Percentiles rank a stretch among this genome's conserved stretches.
These are phyloP conservation scores for Phytopythium vexans DNA, from an alignment of 352 stramenopile genomes.

Conservation along the genomic window DNA sequence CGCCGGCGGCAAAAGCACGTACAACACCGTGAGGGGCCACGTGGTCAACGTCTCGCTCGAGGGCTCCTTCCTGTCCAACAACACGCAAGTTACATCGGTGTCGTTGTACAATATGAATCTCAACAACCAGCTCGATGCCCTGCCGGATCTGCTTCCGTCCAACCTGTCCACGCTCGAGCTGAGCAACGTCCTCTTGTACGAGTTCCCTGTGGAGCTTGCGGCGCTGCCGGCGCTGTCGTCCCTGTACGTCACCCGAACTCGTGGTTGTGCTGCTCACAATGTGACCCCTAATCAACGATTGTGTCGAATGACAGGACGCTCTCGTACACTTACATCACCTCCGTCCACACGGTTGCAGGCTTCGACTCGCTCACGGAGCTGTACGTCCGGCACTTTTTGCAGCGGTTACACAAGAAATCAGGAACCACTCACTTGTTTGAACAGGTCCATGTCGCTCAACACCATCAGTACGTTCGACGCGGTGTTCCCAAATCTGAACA, in stretches of 20 bases:
- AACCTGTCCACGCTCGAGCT: constrained; percentile 15
- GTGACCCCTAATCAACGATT: not conserved
- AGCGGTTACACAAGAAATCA: not conserved
- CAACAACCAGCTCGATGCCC: constrained; percentile 10
- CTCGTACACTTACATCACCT: constrained; percentile 17
- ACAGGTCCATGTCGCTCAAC: constrained; percentile 16
- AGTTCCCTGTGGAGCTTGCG: constrained; percentile 15
- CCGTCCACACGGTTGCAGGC: not conserved
- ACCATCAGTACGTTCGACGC: constrained; percentile 11
- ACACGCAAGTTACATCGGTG: constrained; percentile 22
- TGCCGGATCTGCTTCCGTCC: constrained; percentile 13
- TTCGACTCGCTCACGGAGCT: constrained; percentile 8
- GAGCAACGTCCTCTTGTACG: constrained; percentile 20
- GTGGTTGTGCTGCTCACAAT: not conserved
- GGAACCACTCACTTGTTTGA: constrained; percentile 3
- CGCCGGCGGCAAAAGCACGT: constrained; percentile 1
- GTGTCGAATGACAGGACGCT: constrained; percentile 9
- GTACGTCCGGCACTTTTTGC: constrained; percentile 5
- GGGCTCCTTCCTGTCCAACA: constrained; percentile 17
- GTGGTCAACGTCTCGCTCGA: constrained; percentile 21
- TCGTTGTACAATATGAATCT: constrained; percentile 23
- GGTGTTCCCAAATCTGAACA: constrained; percentile 6
- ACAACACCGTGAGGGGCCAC: constrained; percentile 14
- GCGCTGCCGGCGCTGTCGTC: constrained; percentile 5
- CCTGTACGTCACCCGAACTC: constrained; percentile 10